These are phyloP conservation scores for Coniochaeta prunicola DNA, from an alignment of 2,329 filamentous ascomycete genomes.

Conservation along the genomic window DNA sequence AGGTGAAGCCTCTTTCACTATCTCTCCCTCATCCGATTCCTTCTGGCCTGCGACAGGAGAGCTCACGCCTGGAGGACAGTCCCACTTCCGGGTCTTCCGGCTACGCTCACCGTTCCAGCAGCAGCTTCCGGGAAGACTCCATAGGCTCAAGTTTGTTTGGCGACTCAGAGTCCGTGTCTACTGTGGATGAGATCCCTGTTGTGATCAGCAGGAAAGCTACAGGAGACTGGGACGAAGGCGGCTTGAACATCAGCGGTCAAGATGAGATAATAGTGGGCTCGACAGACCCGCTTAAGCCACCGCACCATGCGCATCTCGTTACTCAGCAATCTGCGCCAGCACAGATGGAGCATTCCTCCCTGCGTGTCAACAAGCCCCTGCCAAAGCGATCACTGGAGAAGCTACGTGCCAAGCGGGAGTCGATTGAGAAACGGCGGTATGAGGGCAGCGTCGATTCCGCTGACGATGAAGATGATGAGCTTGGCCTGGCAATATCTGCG, in stretches of 20 bases:
- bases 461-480: conserved; percentile 90
- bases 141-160: conserved; percentile 84
- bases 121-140: conserved; percentile 78
- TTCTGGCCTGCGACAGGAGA: conserved; percentile 59
- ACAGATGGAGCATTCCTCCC: conserved; percentile 43
- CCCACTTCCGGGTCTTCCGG: conserved; percentile 72
- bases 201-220: conserved; percentile 66
- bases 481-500: conserved; percentile 44
- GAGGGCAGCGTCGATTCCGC: conserved; percentile 78
- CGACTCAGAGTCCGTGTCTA: conserved; percentile 70
- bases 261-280: conserved; percentile 35
- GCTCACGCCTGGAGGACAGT: conserved; percentile 64
- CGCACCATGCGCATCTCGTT: conserved; percentile 40
- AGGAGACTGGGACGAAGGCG: conserved; percentile 73
- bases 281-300: conserved; percentile 30
- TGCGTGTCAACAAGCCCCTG: conserved; percentile 31
- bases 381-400: conserved; percentile 66
- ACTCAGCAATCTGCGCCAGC: conserved; percentile 60
- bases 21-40: conserved; percentile 50
- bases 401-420: conserved; percentile 66
- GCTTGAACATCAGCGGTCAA: conserved; percentile 66
- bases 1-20: conserved; percentile 24
- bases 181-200: conserved; percentile 66
- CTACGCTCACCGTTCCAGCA: conserved; percentile 62
- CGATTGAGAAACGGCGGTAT: conserved; percentile 61